phyloP scores from a whole-genome alignment of 2,329 filamentous ascomycete species.

The Plenodomus biglobosus region DNA sequence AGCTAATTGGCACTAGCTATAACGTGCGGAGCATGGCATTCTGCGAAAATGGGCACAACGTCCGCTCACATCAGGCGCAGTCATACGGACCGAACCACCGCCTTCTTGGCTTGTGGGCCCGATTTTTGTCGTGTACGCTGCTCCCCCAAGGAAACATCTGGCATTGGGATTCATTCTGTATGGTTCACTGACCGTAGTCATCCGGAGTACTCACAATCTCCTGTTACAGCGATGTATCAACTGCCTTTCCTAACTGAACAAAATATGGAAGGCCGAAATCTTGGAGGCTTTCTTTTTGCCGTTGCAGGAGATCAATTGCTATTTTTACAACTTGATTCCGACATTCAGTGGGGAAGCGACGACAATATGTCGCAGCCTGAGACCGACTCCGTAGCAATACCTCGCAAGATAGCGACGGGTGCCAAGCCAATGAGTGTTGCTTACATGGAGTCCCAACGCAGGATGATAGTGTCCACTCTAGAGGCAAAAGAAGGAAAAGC shows the following conservation, averaged over 20 bases:
- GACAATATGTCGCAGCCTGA: neutral
- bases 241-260: constrained; percentile 25
- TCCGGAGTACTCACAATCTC: constrained; percentile 33
- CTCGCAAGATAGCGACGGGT: constrained; percentile 26
- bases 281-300: constrained; percentile 51
- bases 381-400: constrained; percentile 22
- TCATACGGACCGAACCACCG: constrained; percentile 26
- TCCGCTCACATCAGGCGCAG: constrained; percentile 28
- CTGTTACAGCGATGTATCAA: constrained; percentile 38
- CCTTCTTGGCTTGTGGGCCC: constrained; percentile 44
- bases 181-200: constrained; percentile 41
- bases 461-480: constrained; percentile 53
- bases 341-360: constrained; percentile 21
- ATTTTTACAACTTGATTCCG: constrained; percentile 50
- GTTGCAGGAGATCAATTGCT: constrained; percentile 52
- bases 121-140: constrained; percentile 41
- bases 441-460: constrained; percentile 49
- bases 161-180: constrained; percentile 36
- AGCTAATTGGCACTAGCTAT: constrained; percentile 6
- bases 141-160: constrained; percentile 3
- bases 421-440: constrained; percentile 41
- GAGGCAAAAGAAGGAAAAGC: constrained; percentile 38
- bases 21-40: constrained; percentile 8
- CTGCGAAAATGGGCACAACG: constrained; percentile 30
- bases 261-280: constrained; percentile 42